Evolutionary conservation across 148 eudicot species (phyloP), one percentile per base, ranked within the genome.

Genomic region (Cornus florida): DNA sequence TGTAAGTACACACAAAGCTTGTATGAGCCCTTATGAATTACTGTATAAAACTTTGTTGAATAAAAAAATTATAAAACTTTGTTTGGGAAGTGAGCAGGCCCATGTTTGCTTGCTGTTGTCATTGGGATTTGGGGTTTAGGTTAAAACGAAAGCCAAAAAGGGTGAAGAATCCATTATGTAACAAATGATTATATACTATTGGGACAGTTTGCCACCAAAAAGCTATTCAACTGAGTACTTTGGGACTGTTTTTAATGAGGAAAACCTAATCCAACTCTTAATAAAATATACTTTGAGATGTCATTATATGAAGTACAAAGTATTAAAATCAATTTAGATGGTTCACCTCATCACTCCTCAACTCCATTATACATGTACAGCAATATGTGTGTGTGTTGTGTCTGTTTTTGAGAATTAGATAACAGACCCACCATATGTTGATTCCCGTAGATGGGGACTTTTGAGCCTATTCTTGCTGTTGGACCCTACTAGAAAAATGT

Each of bases 161-260:
- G n/a, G 64, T 12, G n/a, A 38, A 24, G 66, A 53, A 73, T 53
- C 65, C n/a, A 50, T 73, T 53, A 73, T 22, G 75, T 17, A 73
- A 73, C 19, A 14, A 48, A 10, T 28, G 28, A 28, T 41, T 17
- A 71, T 43, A 22, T 10, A n/a, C 12, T 57, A 57, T 48, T 48
- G 16, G 5, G 64, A 57, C 64, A 57, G 20, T 12, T 19, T 57
- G 53, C 10, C 7, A 48, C 14, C 19, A 57, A 57, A 57, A 13
- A 57, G 14, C 11, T 19, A 57, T 17, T 7, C 2, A 48, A 48
- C 6, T 48, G 28, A n/a, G n/a, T 43, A 28, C 59, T 56, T 11
- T 19, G 4, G 19, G 67, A 33, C 17, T 31, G 19, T 23, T 35
- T 23, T 35, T 14, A 17, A 12, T 3, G 41, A 13, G 71, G n/a